Conservation (phyloP, 495 filamentous ascomycete species). For the Delitschia confertaspora region DNA sequence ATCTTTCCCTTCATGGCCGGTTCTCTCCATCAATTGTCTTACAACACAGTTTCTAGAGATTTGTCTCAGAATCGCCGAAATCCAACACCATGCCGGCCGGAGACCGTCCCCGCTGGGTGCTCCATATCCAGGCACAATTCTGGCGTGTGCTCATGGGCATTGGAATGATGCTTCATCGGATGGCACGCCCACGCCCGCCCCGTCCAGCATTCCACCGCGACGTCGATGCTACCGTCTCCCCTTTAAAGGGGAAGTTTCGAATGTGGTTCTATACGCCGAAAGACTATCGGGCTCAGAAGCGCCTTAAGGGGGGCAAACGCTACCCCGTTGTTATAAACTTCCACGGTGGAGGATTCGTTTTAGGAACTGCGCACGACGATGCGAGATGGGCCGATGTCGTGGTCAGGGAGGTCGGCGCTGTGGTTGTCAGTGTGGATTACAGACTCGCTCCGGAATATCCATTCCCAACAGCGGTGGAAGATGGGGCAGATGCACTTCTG, state of each 20-base stretch:
- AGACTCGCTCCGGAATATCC: conserved; percentile 36
- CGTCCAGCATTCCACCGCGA: conserved; percentile 55
- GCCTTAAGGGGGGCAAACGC: conserved; percentile 32
- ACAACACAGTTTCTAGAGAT: background rate
- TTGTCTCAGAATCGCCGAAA: too few species aligned
- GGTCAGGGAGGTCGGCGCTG: conserved; percentile 34
- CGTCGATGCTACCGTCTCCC: conserved; percentile 53
- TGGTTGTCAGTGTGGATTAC: conserved; percentile 39
- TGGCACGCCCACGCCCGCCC: conserved; percentile 59
- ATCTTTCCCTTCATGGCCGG: background rate
- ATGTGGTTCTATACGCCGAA: conserved; percentile 75
- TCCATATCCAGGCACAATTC: conserved; percentile 61
- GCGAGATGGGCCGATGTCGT: conserved; percentile 36
- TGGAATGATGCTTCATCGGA: conserved; percentile 68
- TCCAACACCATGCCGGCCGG: background rate
- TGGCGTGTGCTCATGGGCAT: conserved; percentile 73
- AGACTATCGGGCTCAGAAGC: conserved; percentile 42
- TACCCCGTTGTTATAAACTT: conserved; percentile 41
- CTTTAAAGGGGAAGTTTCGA: conserved; percentile 45
- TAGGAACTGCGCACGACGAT: conserved; percentile 37
- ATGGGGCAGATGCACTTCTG: conserved; percentile 38
- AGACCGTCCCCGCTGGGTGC: conserved; percentile 50
- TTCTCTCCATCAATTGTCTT: background rate
- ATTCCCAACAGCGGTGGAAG: conserved; percentile 41
- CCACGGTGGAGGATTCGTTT: conserved; percentile 39